Base-by-base conservation (phyloP, 2,329 filamentous ascomycete species). In the Ophiobolus disseminans region DNA sequence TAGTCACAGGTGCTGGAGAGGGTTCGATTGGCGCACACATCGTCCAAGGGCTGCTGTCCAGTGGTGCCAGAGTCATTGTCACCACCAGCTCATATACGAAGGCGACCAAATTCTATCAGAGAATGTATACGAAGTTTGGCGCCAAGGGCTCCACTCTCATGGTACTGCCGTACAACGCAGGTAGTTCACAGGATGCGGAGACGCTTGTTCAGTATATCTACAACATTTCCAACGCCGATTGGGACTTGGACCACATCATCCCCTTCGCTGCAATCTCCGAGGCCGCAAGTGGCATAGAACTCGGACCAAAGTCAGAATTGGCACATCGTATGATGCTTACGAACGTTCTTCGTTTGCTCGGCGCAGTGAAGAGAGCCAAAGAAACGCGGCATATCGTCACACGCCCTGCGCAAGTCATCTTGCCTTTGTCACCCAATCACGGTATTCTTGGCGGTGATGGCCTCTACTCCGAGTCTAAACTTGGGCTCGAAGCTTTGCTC, bases 301-400 rank as follows among this genome's bases (percentile, higher is more conserved):
- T 76, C 2, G 72, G 75, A 3, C 55, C 57, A 1, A 62, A 57
- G 39, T 72, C 69, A 0, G 93, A 97, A 78, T 85, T 97, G 52
- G 93, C 93, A 57, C 93, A 97, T 74, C 89, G 93, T 57, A 96
- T 97, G 78, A 97, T 97, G 92, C 80, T 97, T 70, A 97, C 92
- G 66, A 97, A 97, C 76, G 80, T 96, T 3, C 79, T 97, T 56
- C 90, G 93, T 62, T 86, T 97, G 45, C 82, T 97, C 42, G 93
- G 93, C 59, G 49, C 79, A 56, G 23, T 55, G 2, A 87, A 97
- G 76, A 97, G 96, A 81, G 84, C 49, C 3, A 59, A 78, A 20
- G 69, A 69, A 43, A 34, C 53, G 5, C 40, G 45, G 3, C 26
- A 25, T 14, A 38, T 52, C 5, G 9, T 8, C 3, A 82, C 87